A percentile compares a stretch with the other conserved stretches of the same genome.
phyloP scores from a whole-genome alignment of 129 eudicot species.

The Centrapalus pauciflorus region DNA sequence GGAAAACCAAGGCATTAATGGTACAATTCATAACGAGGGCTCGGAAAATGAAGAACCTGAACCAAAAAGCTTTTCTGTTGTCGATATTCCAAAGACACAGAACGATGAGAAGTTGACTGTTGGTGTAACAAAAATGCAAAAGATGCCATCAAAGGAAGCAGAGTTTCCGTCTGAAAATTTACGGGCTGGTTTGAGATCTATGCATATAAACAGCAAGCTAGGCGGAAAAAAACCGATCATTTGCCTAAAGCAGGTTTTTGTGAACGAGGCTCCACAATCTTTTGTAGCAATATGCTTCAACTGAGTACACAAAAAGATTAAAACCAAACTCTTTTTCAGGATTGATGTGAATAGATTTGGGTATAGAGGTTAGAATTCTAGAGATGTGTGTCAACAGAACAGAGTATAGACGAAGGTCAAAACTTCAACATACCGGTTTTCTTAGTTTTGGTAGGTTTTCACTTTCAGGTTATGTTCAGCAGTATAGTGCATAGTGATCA shows the following conservation, averaged over 20 bases:
- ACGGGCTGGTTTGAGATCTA: slow-evolving; percentile 24
- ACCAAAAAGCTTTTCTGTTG: slow-evolving; percentile 4
- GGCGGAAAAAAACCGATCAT: slow-evolving; percentile 25
- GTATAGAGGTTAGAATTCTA: background rate
- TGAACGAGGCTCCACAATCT: slow-evolving; percentile 26
- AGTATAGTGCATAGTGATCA: too few species aligned
- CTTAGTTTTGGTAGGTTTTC: background rate
- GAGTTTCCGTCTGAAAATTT: slow-evolving; percentile 30
- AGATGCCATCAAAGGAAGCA: slow-evolving; percentile 37
- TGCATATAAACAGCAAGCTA: slow-evolving; percentile 27
- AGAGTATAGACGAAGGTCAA: too few species aligned
- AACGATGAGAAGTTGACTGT: slow-evolving; percentile 23
- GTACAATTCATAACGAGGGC: too few species aligned
- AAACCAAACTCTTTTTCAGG: too few species aligned
- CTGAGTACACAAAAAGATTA: too few species aligned
- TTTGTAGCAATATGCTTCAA: slow-evolving; percentile 31
- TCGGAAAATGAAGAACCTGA: slow-evolving; percentile 6
- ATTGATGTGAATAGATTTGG: background rate
- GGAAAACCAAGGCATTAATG: too few species aligned
- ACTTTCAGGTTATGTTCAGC: too few species aligned
- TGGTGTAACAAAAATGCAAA: slow-evolving; percentile 14
- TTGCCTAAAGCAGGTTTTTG: slow-evolving; percentile 30
- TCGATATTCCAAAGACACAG: background rate
- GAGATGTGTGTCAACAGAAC: background rate
- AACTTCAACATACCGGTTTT: too few species aligned